phyloP scores from a whole-genome alignment of 306 rosid species.

The Fragaria nilgerrensis region DNA sequence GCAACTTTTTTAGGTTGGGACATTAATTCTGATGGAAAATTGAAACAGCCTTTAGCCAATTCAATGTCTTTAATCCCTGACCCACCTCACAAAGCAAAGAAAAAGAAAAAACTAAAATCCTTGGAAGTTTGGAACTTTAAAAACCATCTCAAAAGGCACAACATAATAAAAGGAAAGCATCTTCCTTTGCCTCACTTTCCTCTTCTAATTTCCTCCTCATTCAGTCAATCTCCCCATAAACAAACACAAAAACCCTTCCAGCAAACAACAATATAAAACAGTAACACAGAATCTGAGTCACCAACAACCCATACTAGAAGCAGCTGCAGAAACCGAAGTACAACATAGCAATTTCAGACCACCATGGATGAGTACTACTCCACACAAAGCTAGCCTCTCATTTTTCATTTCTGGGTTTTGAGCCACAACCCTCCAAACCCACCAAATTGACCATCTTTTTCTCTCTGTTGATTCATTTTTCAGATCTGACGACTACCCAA shows the following conservation, averaged over 20 bases:
- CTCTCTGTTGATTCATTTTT: background rate
- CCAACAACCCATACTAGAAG: background rate
- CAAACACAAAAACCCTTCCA: background rate
- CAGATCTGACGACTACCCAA: slow-evolving; percentile 64
- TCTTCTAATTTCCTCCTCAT: background rate
- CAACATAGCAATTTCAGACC: background rate
- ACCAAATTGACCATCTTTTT: background rate
- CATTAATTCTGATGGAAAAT: background rate
- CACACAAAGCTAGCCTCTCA: background rate
- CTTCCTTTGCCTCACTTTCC: slow-evolving; percentile 14
- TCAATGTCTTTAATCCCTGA: background rate
- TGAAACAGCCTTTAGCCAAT: background rate
- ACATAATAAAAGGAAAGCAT: slow-evolving; percentile 25
- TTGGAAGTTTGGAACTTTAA: background rate
- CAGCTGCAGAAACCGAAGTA: slow-evolving; percentile 3
- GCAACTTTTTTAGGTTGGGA: background rate
- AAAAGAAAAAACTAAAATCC: background rate
- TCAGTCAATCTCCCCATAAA: background rate
- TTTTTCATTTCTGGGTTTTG: background rate
- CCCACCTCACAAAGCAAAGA: background rate
- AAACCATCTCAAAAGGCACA: background rate
- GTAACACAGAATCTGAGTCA: background rate
- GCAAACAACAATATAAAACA: background rate
- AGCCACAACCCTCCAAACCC: background rate
- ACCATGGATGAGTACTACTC: slow-evolving; percentile 28